Conservation (phyloP, 169 alveolate species). For the Plasmodium gaboni region DNA sequence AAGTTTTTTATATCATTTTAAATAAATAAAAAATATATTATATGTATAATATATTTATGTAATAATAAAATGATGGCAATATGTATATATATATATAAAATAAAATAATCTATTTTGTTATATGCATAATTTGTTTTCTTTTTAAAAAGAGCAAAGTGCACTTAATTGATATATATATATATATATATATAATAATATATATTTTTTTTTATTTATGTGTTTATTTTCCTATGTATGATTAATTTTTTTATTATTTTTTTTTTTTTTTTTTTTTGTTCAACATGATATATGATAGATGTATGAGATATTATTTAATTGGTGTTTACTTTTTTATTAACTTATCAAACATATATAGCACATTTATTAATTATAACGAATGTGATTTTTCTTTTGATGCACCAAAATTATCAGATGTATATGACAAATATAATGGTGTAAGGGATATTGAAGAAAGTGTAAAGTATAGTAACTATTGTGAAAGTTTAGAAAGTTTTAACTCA, state of each 20-base stretch:
- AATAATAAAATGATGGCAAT: too few species aligned
- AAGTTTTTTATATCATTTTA: too few species aligned
- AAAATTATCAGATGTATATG: conserved; percentile 26
- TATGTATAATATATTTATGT: too few species aligned
- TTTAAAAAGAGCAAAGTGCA: too few species aligned
- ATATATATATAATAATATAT: too few species aligned
- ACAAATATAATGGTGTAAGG: conserved; percentile 36
- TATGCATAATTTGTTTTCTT: too few species aligned
- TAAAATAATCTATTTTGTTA: too few species aligned
- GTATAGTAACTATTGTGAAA: conserved; percentile 21
- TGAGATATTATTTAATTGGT: conserved; percentile 7
- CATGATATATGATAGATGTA: conserved; percentile 5
- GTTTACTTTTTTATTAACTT: conserved; percentile 8
- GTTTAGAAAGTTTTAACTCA: conserved; percentile 59
- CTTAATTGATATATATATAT: too few species aligned
- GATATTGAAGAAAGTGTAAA: conserved; percentile 9
- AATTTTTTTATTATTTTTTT: too few species aligned
- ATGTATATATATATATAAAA: too few species aligned
- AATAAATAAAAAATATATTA: too few species aligned
- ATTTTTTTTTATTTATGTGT: too few species aligned
- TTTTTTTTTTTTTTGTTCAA: neutral
- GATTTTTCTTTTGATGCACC: conserved; percentile 41
- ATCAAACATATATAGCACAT: conserved; percentile 5
- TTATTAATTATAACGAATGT: conserved; percentile 17
- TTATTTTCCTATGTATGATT: neutral